A percentile compares a stretch with the other conserved stretches of the same genome.
These are phyloP conservation scores for Globomyces pollinis-pini DNA, from an alignment of 192 early-diverging fungal genomes.

Conservation along the genomic window DNA sequence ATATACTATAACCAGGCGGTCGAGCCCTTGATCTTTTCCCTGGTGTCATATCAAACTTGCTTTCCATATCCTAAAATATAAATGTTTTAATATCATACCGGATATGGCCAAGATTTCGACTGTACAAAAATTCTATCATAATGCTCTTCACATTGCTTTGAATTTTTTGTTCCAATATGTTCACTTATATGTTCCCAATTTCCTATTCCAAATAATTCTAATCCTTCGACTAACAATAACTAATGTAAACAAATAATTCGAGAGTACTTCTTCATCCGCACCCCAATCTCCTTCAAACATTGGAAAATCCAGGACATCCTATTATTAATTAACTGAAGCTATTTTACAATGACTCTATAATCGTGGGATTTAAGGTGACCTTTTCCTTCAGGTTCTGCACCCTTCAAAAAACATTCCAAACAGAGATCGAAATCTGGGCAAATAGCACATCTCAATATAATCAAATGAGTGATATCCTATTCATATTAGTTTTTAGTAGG, in stretches of 20 bases:
- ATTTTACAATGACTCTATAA: conserved; percentile 78
- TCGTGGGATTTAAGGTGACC: conserved; percentile 76
- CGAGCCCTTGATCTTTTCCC: background rate
- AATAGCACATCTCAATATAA: conserved; percentile 69
- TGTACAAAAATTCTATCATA: conserved; percentile 78
- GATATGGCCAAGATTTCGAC: conserved; percentile 73
- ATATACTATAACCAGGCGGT: conserved; percentile 12
- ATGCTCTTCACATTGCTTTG: conserved; percentile 81
- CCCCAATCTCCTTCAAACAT: conserved; percentile 89
- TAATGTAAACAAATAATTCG: too few relatives aligned
- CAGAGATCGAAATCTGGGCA: conserved; percentile 88
- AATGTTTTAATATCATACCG: conserved; percentile 51
- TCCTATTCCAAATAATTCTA: conserved; percentile 88
- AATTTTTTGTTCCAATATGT: conserved; percentile 84
- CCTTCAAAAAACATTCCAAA: conserved; percentile 84
- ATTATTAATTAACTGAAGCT: background rate
- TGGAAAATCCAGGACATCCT: conserved; percentile 79
- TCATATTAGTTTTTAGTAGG: too few relatives aligned
- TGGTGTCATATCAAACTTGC: conserved; percentile 48
- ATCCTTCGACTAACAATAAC: conserved; percentile 82
- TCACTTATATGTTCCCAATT: conserved; percentile 96
- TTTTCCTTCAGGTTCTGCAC: conserved; percentile 70
- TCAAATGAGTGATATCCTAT: conserved; percentile 83
- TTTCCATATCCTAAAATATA: conserved; percentile 57
- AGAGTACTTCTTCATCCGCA: conserved; percentile 96